Evolutionary conservation across 1,139 yeast species (phyloP).

Genomic region (Yueomyces sp.): DNA sequence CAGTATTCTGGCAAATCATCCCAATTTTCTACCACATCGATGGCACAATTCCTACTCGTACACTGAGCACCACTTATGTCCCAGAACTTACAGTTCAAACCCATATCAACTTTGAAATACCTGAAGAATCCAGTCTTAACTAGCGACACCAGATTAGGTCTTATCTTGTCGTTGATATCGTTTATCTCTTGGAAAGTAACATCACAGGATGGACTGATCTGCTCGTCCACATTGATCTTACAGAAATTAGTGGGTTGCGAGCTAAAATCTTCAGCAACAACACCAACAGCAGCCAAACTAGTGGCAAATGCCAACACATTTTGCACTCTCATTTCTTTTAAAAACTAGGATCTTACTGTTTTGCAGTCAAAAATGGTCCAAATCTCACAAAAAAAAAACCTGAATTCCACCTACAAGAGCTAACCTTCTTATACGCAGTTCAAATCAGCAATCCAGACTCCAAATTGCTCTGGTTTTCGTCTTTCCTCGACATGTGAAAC

Average conservation of each 20-base stretch:
- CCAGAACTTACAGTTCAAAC: constrained; percentile 83
- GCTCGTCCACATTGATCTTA: constrained; percentile 23
- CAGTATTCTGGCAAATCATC: constrained; percentile 57
- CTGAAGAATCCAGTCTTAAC: constrained; percentile 68
- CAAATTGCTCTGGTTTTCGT: too few species aligned
- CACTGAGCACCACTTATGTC: constrained; percentile 69
- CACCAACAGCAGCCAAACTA: neutral
- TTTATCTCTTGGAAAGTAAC: constrained; percentile 44
- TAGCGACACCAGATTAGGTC: constrained; percentile 43
- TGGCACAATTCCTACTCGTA: constrained; percentile 88
- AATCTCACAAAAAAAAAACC: too few species aligned
- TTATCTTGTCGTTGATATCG: constrained; percentile 33
- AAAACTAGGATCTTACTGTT: too few species aligned
- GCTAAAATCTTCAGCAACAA: neutral
- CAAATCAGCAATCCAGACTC: too few species aligned
- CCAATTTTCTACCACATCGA: constrained; percentile 62
- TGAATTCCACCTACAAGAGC: too few species aligned
- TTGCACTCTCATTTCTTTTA: neutral
- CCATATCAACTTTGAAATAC: constrained; percentile 77
- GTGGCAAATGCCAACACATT: neutral
- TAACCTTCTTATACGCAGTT: too few species aligned
- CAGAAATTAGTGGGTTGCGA: constrained; percentile 20
- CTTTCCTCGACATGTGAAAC: too few species aligned
- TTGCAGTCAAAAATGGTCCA: too few species aligned
- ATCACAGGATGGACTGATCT: constrained; percentile 31